These are phyloP conservation scores for Boletellus emodensis DNA, from an alignment of 768 basidiomycete genomes.

Conservation along the genomic window DNA sequence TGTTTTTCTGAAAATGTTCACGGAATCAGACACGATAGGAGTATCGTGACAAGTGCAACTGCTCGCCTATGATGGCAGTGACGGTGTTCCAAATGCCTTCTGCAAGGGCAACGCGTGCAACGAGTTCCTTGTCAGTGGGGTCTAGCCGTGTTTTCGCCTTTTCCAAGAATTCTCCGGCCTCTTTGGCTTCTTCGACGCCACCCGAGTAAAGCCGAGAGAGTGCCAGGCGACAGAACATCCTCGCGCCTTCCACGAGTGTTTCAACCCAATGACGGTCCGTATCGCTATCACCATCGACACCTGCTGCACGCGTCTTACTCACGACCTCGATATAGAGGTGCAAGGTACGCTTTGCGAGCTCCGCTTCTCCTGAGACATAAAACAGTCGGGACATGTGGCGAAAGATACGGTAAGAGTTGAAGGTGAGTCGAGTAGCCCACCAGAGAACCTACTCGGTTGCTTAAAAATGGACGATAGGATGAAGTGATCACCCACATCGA, in stretches of 20 bases:
- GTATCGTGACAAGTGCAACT: not conserved
- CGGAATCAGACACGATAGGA: not conserved
- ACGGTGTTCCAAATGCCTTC: conserved; percentile 71
- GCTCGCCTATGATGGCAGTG: conserved; percentile 66
- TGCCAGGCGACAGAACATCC: conserved; percentile 65
- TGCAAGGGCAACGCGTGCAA: conserved; percentile 58
- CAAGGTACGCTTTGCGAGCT: conserved; percentile 70
- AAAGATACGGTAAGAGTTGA: conserved; percentile 83
- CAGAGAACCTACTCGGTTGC: conserved; percentile 63
- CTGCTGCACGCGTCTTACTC: conserved; percentile 66
- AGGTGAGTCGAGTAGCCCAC: conserved; percentile 93
- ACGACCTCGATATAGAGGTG: conserved; percentile 82
- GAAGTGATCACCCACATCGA: conserved; percentile 56
- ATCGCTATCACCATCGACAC: conserved; percentile 50
- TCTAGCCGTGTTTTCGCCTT: conserved; percentile 57
- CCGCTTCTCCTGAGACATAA: conserved; percentile 53
- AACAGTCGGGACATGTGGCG: conserved; percentile 81
- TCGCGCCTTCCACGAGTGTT: conserved; percentile 70
- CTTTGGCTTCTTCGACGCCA: conserved; percentile 55
- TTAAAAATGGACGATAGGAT: not conserved
- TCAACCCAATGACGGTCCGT: conserved; percentile 70
- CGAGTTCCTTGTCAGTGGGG: conserved; percentile 44
- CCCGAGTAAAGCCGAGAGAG: conserved; percentile 33
- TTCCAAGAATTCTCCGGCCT: conserved; percentile 58
- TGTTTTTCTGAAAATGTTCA: conserved; percentile 53